Percentiles rank a stretch among this genome's conserved stretches.
Evolutionary conservation across 73 alveolate genomes (phyloP).

Genomic region (Tetrahymena elliotti): DNA sequence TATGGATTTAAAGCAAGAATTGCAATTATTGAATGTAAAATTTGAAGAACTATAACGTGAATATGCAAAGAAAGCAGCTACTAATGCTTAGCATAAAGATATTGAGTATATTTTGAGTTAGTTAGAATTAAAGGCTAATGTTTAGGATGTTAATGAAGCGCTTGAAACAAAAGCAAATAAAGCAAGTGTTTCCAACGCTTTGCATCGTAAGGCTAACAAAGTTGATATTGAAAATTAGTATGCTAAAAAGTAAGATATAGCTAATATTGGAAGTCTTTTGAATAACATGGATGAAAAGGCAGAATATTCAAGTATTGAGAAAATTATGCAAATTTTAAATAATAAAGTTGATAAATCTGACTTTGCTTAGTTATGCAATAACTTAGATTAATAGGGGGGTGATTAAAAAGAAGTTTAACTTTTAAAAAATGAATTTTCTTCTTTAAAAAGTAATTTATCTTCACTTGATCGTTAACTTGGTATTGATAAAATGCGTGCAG

Average conservation of each 20-base stretch:
- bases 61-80: constrained; percentile 30
- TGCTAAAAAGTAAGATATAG: constrained; percentile 53
- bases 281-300: constrained; percentile 36
- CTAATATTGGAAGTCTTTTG: constrained; percentile 37
- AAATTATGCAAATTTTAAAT: constrained; percentile 23
- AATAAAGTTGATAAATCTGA: constrained; percentile 39
- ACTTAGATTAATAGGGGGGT: neutral
- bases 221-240: constrained; percentile 64
- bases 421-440: neutral
- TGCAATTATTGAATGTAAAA: constrained; percentile 30
- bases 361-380: neutral
- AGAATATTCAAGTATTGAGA: constrained; percentile 10
- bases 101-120: constrained; percentile 35
- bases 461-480: neutral
- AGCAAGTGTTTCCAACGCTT: constrained; percentile 82
- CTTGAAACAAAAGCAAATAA: constrained; percentile 79
- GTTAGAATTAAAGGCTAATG: constrained; percentile 57
- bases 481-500: neutral
- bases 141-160: constrained; percentile 73
- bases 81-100: constrained; percentile 60
- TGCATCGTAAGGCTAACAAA: constrained; percentile 85
- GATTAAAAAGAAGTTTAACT: neutral
- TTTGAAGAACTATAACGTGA: constrained; percentile 56
- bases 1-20: constrained; percentile 56
- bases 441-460: neutral